A percentile compares a stretch with the other conserved stretches of the same genome.
These are phyloP conservation scores for Lecanicillium sp. DNA, from an alignment of 2,329 filamentous ascomycete genomes.

Conservation along the genomic window DNA sequence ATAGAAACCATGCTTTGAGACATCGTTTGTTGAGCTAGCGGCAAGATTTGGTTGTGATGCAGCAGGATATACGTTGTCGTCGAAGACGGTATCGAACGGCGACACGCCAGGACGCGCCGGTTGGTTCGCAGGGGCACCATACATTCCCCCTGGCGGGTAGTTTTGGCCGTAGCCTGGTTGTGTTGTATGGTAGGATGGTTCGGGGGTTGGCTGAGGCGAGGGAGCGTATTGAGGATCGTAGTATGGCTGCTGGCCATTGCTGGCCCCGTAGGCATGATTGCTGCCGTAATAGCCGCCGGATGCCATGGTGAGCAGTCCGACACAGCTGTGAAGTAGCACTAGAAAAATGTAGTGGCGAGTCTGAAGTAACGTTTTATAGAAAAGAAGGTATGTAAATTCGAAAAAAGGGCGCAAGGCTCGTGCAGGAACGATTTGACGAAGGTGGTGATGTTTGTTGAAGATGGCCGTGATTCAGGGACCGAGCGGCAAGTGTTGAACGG, in stretches of 20 bases:
- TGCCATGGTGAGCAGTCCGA: slow-evolving; percentile 38
- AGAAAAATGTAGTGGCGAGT: too few relatives aligned
- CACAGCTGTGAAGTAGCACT: too few relatives aligned
- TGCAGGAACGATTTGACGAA: too few relatives aligned
- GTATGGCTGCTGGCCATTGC: slow-evolving; percentile 28
- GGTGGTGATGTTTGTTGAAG: too few relatives aligned
- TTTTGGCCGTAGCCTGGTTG: slow-evolving; percentile 4
- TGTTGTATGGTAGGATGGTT: slow-evolving; percentile 25
- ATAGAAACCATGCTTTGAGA: slow-evolving; percentile 27
- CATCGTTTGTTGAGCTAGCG: slow-evolving; percentile 31
- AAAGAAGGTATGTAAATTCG: too few relatives aligned
- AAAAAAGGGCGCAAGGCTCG: too few relatives aligned
- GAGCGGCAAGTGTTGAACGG: too few relatives aligned
- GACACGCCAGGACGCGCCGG: slow-evolving; percentile 24
- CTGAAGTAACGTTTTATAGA: too few relatives aligned
- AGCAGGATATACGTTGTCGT: slow-evolving; percentile 57
- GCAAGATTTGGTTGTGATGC: slow-evolving; percentile 28
- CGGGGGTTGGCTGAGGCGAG: slow-evolving; percentile 29
- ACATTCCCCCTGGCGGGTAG: not conserved
- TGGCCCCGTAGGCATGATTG: slow-evolving; percentile 14
- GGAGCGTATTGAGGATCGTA: slow-evolving; percentile 30
- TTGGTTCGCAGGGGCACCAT: slow-evolving; percentile 1
- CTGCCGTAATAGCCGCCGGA: slow-evolving; percentile 56
- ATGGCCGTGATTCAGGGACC: too few relatives aligned
- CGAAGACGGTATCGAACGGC: slow-evolving; percentile 59